Evolutionary conservation across 331 rosid species (phyloP).

Genomic region (Quercus tomentella): DNA sequence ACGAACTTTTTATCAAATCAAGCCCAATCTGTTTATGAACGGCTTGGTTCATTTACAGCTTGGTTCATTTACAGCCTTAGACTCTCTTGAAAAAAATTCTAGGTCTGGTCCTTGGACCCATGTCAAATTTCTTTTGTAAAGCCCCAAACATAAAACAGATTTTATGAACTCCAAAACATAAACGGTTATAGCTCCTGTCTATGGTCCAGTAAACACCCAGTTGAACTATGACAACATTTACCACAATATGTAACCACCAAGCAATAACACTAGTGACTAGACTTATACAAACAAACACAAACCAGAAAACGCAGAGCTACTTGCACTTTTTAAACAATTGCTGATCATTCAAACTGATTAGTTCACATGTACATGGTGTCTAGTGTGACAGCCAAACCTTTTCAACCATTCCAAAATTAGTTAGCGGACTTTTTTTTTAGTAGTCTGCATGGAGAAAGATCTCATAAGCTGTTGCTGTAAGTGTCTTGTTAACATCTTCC

Average conservation of each 20-base stretch:
- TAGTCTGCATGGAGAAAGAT: constrained; percentile 65
- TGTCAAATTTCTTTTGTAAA: too few species aligned
- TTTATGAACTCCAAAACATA: too few species aligned
- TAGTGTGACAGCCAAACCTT: constrained; percentile 32
- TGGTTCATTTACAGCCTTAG: too few species aligned
- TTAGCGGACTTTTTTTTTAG: constrained; percentile 31
- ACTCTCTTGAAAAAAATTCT: too few species aligned
- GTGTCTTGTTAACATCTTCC: constrained; percentile 74
- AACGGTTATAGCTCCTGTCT: background rate
- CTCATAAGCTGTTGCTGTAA: constrained; percentile 63
- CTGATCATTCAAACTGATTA: constrained; percentile 23
- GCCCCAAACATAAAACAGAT: too few species aligned
- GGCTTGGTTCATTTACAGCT: too few species aligned
- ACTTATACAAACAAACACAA: background rate
- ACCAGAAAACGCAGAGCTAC: background rate
- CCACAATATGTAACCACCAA: background rate
- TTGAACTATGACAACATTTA: background rate
- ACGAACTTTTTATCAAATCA: too few species aligned
- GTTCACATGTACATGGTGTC: constrained; percentile 35
- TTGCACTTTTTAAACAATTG: constrained; percentile 8
- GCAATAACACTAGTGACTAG: background rate
- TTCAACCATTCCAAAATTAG: constrained; percentile 10
- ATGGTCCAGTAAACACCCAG: background rate
- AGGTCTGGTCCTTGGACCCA: too few species aligned
- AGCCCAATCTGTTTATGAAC: too few species aligned